Evolutionary conservation across 768 basidiomycete genomes (phyloP).

Genomic region (Podaxis sp.): DNA sequence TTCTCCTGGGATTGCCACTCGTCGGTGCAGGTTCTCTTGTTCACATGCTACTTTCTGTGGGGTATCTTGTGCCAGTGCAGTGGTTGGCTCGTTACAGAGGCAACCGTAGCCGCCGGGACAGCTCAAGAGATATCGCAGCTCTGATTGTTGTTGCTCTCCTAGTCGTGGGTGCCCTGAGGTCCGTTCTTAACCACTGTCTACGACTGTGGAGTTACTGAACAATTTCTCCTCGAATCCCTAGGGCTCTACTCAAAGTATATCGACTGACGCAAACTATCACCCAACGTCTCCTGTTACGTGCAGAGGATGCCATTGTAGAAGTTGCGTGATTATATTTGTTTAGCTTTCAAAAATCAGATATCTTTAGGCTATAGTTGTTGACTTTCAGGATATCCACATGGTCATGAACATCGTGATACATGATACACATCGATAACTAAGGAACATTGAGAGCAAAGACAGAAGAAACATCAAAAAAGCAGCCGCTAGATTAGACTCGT

Average conservation of each 20-base stretch:
- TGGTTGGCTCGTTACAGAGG: slow-evolving; percentile 66
- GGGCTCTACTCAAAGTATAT: slow-evolving; percentile 72
- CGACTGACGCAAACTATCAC: slow-evolving; percentile 53
- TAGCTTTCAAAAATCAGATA: not conserved
- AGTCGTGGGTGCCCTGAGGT: slow-evolving; percentile 62
- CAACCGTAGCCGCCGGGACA: slow-evolving; percentile 47
- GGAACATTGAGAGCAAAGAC: slow-evolving; percentile 4
- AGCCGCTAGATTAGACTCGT: not conserved
- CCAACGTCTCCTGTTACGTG: slow-evolving; percentile 58
- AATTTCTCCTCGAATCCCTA: slow-evolving; percentile 22
- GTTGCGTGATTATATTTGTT: slow-evolving; percentile 34
- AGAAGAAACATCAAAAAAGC: slow-evolving; percentile 15
- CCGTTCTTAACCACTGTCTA: slow-evolving; percentile 14
- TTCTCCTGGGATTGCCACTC: slow-evolving; percentile 72
- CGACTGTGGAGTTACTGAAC: not conserved
- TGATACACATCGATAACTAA: not conserved
- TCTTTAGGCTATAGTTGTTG: not conserved
- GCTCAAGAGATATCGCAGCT: slow-evolving; percentile 60
- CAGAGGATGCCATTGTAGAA: slow-evolving; percentile 79
- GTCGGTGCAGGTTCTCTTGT: slow-evolving; percentile 74
- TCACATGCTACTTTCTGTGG: slow-evolving; percentile 63
- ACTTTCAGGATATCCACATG: not conserved
- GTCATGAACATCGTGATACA: slow-evolving; percentile 7
- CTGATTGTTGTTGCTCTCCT: slow-evolving; percentile 59
- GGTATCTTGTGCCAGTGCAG: slow-evolving; percentile 63